These are phyloP conservation scores for Cyberlindnera samutprakarnensis DNA, from an alignment of 805 yeast species.

Conservation along the genomic window DNA sequence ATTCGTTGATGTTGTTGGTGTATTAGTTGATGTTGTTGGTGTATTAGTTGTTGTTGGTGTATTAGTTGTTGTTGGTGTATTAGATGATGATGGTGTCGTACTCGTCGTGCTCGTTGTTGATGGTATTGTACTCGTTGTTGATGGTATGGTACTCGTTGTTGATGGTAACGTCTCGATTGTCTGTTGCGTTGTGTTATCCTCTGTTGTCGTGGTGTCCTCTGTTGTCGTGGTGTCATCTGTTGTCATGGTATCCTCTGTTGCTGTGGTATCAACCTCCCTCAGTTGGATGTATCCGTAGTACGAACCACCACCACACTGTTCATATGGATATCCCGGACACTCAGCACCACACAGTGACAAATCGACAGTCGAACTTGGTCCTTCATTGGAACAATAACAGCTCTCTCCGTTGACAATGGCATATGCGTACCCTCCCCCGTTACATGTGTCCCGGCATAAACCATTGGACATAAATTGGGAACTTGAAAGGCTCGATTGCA, in stretches of 20 bases:
- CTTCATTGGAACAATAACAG: constrained; percentile 38
- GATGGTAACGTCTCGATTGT: constrained; percentile 5
- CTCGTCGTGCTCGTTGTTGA: constrained; percentile 4
- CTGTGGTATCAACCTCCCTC: constrained; percentile 12
- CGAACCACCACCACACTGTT: constrained; percentile 32
- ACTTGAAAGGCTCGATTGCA: too few species aligned
- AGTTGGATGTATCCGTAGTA: constrained; percentile 33
- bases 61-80: constrained; percentile 6
- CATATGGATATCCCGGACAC: constrained; percentile 39
- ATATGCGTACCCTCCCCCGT: constrained; percentile 30
- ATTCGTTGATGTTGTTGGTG: constrained; percentile 3
- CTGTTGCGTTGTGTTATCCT: constrained; percentile 8
- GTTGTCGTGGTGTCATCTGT: constrained; percentile 6
- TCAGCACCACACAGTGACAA: constrained; percentile 24
- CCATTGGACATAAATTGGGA: constrained; percentile 36
- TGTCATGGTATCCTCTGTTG: constrained; percentile 3
- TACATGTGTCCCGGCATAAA: constrained; percentile 32
- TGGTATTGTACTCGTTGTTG: constrained; percentile 6
- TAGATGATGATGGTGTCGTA: constrained; percentile 4
- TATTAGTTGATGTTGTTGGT: too few species aligned
- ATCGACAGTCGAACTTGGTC: constrained; percentile 31
- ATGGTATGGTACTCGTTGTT: constrained; percentile 5
- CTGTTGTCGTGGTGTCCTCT: constrained; percentile 12
- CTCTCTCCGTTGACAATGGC: constrained; percentile 36
- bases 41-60: too few species aligned